phyloP scores from a whole-genome alignment of 2,329 filamentous ascomycete species.

The Zarea fungicola region DNA sequence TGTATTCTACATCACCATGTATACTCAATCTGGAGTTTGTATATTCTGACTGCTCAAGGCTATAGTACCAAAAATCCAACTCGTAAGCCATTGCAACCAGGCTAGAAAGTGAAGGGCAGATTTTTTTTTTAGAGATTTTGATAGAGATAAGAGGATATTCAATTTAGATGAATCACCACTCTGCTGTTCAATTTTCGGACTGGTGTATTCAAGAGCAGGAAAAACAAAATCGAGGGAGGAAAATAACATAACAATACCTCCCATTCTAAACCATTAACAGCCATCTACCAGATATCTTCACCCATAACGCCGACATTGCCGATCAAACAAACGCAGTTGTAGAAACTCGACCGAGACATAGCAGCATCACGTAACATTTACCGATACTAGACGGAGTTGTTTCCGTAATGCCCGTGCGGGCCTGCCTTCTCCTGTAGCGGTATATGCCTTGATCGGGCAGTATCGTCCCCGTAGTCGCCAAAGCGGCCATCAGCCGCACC shows the following conservation, averaged over 20 bases:
- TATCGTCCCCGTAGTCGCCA: constrained; percentile 24
- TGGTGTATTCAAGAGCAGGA: background rate
- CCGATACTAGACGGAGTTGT: background rate
- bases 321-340: background rate
- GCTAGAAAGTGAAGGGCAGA: background rate
- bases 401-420: constrained; percentile 31
- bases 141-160: background rate
- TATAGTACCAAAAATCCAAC: constrained; percentile 6
- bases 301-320: background rate
- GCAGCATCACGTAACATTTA: background rate
- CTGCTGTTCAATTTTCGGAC: background rate
- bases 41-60: constrained; percentile 22
- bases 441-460: constrained; percentile 22
- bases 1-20: constrained; percentile 10
- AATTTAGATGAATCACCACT: background rate
- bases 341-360: too few species aligned
- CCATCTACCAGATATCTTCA: background rate
- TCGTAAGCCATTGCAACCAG: constrained; percentile 5
- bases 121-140: background rate
- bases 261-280: background rate
- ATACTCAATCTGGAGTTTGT: constrained; percentile 17
- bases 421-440: constrained; percentile 28
- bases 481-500: constrained; percentile 19
- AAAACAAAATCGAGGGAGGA: background rate
- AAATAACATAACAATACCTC: background rate